Percentiles rank a stretch among this genome's conserved stretches.
phyloP scores from a whole-genome alignment of 2,329 filamentous ascomycete species.

The Microcyclosporella mali region DNA sequence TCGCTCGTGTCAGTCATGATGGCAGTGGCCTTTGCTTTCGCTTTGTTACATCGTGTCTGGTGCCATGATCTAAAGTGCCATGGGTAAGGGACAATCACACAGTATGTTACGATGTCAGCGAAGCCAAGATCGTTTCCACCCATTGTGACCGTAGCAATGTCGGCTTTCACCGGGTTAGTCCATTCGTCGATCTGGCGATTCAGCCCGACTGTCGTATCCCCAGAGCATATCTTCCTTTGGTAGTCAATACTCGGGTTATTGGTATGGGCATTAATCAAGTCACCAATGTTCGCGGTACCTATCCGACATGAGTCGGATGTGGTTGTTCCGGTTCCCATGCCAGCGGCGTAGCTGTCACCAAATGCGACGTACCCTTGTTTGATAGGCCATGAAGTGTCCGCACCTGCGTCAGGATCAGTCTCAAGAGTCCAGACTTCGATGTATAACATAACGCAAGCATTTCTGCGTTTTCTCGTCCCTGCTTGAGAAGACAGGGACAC shows the following conservation, averaged over 20 bases:
- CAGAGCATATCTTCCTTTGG: background rate
- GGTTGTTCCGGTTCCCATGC: conserved; percentile 3
- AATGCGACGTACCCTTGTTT: conserved; percentile 2
- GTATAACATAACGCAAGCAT: background rate
- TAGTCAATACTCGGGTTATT: background rate
- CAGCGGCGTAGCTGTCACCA: conserved; percentile 1
- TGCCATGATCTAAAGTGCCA: background rate
- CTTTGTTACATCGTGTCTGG: background rate
- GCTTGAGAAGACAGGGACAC: background rate
- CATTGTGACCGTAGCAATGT: background rate
- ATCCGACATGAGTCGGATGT: background rate
- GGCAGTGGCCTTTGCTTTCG: background rate
- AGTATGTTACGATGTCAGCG: background rate
- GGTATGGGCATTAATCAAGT: background rate
- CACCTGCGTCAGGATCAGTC: background rate
- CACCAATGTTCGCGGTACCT: background rate
- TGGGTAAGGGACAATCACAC: background rate
- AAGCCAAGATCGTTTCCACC: conserved; percentile 2
- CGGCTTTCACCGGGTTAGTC: conserved; percentile 1
- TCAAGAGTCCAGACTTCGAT: background rate
- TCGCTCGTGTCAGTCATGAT: background rate
- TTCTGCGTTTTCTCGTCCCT: background rate
- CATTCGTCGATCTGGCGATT: conserved; percentile 1
- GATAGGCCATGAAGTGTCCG: background rate
- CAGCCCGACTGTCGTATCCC: background rate